Conservation (phyloP, 495 filamentous ascomycete species). For the Bacidia gigantensis region DNA sequence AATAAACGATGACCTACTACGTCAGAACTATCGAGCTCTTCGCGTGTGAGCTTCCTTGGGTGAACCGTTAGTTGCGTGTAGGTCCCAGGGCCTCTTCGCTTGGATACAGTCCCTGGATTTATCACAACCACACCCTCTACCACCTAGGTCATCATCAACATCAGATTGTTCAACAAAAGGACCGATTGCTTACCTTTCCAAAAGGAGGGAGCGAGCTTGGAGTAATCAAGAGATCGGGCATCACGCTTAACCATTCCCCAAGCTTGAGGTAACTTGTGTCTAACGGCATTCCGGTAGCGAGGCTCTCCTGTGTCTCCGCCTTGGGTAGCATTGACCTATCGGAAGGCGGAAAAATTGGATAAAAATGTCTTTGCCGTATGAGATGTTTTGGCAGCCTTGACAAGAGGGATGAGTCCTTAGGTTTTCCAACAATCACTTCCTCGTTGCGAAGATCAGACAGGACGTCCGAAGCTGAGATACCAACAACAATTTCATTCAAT, state of each 20-base stretch:
- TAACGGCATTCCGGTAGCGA: slow-evolving; percentile 57
- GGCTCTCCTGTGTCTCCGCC: slow-evolving; percentile 38
- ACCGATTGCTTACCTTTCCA: slow-evolving; percentile 52
- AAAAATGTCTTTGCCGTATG: slow-evolving; percentile 79
- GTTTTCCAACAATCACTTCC: slow-evolving; percentile 50
- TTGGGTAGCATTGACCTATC: slow-evolving; percentile 53
- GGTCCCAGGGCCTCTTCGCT: slow-evolving; percentile 63
- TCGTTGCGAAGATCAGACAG: slow-evolving; percentile 66
- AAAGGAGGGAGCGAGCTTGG: slow-evolving; percentile 76
- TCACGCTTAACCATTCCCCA: slow-evolving; percentile 73
- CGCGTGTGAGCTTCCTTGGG: slow-evolving; percentile 42
- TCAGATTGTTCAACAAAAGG: background rate
- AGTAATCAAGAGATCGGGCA: slow-evolving; percentile 72
- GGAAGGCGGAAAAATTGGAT: slow-evolving; percentile 71
- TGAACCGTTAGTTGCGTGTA: slow-evolving; percentile 66
- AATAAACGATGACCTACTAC: slow-evolving; percentile 61
- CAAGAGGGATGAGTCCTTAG: slow-evolving; percentile 43
- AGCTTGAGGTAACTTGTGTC: slow-evolving; percentile 79
- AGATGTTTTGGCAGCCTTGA: slow-evolving; percentile 56
- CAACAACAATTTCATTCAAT: slow-evolving; percentile 71
- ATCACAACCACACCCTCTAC: slow-evolving; percentile 74
- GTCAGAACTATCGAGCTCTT: slow-evolving; percentile 37
- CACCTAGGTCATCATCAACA: slow-evolving; percentile 37
- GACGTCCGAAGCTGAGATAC: slow-evolving; percentile 69
- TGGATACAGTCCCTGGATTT: slow-evolving; percentile 80